Evolutionary conservation across 176 grass and related monocot genomes (phyloP).

Genomic region (Avena atlantica): DNA sequence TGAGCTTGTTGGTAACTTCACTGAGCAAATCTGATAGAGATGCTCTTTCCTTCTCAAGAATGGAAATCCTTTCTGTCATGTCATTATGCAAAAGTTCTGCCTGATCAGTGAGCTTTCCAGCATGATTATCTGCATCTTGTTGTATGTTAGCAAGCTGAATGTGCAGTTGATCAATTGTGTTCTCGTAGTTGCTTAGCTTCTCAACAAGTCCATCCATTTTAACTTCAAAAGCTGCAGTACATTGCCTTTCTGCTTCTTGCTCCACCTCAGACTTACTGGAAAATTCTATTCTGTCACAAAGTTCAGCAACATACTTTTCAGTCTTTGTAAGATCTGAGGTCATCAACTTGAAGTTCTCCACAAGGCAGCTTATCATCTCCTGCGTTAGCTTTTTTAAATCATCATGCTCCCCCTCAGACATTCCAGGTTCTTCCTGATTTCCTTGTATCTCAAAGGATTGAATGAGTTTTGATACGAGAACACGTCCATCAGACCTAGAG

Average conservation of each 20-base stretch:
- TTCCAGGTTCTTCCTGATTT: conserved; percentile 59
- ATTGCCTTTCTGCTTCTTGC: conserved; percentile 57
- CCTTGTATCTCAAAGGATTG: conserved; percentile 82
- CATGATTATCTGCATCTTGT: conserved; percentile 55
- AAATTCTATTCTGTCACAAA: conserved; percentile 48
- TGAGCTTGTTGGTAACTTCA: conserved; percentile 62
- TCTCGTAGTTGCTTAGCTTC: conserved; percentile 62
- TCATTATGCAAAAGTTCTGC: conserved; percentile 77
- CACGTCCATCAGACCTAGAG: conserved; percentile 59
- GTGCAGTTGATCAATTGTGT: conserved; percentile 63
- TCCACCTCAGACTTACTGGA: conserved; percentile 51
- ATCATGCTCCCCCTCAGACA: conserved; percentile 68
- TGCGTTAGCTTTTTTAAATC: conserved; percentile 53
- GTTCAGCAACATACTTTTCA: conserved; percentile 60
- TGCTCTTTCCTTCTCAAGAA: conserved; percentile 62
- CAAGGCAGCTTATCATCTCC: conserved; percentile 61
- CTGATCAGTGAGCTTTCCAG: conserved; percentile 58
- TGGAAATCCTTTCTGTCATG: conserved; percentile 50
- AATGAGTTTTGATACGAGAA: conserved; percentile 85
- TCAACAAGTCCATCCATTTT: conserved; percentile 74
- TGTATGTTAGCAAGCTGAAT: conserved; percentile 60
- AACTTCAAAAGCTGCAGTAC: conserved; percentile 46
- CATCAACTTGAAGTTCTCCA: conserved; percentile 63
- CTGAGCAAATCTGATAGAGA: conserved; percentile 51
- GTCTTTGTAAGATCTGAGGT: conserved; percentile 56